Evolutionary conservation across 805 yeast species (phyloP).

Genomic region (Wickerhamiella galacta): DNA sequence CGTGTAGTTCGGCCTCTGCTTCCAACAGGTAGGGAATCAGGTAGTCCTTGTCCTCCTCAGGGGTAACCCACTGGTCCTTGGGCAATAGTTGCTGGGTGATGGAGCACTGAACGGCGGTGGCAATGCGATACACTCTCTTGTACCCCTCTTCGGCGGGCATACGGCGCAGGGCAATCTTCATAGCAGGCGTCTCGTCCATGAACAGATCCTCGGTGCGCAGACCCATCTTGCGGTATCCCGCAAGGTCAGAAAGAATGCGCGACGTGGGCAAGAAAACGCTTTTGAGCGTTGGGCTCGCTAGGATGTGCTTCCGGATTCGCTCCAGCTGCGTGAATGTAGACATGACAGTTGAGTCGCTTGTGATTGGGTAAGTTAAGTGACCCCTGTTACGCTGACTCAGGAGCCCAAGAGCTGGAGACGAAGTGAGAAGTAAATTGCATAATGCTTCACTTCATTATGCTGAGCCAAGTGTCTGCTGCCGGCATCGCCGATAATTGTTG

Average conservation of each 20-base stretch:
- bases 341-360: constrained; percentile 12
- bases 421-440: too few relatives aligned
- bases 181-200: constrained; percentile 69
- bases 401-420: too few relatives aligned
- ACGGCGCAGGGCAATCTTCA: constrained; percentile 79
- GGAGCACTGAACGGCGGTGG: constrained; percentile 81
- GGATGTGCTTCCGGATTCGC: constrained; percentile 47
- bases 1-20: constrained; percentile 82
- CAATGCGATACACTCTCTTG: constrained; percentile 81
- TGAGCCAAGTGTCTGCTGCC: too few relatives aligned
- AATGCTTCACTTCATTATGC: too few relatives aligned
- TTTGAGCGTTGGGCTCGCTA: constrained; percentile 62
- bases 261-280: constrained; percentile 69
- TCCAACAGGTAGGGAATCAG: constrained; percentile 79
- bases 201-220: constrained; percentile 74
- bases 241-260: constrained; percentile 46
- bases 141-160: constrained; percentile 70
- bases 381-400: too few relatives aligned
- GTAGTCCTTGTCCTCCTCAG: constrained; percentile 49
- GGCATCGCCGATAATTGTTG: too few relatives aligned
- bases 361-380: constrained; percentile 7
- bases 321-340: constrained; percentile 25
- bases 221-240: constrained; percentile 94
- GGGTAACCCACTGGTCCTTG: constrained; percentile 53
- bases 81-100: constrained; percentile 78